Conservation (phyloP, 1,284 basidiomycete species). For the Coniferiporia sulphurascens region DNA sequence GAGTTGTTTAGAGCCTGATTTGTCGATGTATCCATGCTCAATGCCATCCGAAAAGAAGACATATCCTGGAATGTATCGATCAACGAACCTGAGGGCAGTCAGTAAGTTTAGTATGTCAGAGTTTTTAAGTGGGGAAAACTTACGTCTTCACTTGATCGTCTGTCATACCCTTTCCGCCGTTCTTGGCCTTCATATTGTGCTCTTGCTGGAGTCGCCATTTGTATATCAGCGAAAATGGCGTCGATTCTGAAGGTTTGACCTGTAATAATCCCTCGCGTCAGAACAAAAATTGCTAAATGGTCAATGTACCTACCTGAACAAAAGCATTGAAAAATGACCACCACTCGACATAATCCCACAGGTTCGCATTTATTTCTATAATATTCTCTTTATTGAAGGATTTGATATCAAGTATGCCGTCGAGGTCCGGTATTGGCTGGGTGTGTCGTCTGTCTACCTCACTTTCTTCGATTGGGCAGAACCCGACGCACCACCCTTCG, state of each 20-base stretch:
- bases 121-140: constrained; percentile 23
- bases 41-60: constrained; percentile 64
- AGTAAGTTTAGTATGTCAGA: constrained; percentile 1
- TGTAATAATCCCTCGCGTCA: constrained; percentile 23
- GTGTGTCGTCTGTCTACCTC: constrained; percentile 41
- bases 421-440: constrained; percentile 35
- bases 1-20: background rate
- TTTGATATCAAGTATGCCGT: constrained; percentile 25
- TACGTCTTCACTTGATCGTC: constrained; percentile 73
- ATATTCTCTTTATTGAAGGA: constrained; percentile 43
- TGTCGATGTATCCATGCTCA: constrained; percentile 12
- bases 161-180: constrained; percentile 83
- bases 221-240: constrained; percentile 57
- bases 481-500: constrained; percentile 83
- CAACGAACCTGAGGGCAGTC: constrained; percentile 51
- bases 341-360: constrained; percentile 56
- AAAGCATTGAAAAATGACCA: constrained; percentile 69
- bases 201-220: constrained; percentile 86
- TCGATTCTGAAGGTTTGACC: constrained; percentile 45
- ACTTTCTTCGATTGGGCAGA: constrained; percentile 48
- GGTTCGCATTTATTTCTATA: constrained; percentile 52
- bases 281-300: background rate
- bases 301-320: constrained; percentile 49
- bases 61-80: constrained; percentile 83
- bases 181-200: constrained; percentile 75